Evolutionary conservation across 2,329 filamentous ascomycete genomes (phyloP).

Genomic region (Exophiala spinifera): DNA sequence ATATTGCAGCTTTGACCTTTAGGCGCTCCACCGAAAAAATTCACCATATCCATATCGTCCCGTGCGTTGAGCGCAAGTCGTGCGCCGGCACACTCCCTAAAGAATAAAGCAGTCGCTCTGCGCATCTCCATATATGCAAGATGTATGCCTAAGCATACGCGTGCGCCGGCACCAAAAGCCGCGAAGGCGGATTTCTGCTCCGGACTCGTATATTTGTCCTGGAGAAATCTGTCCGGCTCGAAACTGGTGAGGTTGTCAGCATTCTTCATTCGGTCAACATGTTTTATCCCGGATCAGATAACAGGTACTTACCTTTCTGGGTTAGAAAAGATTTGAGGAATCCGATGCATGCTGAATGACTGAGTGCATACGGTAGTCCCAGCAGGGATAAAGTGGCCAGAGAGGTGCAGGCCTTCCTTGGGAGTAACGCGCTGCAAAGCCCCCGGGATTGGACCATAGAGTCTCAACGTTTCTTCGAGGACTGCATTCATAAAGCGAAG

Average conservation of each 20-base stretch:
- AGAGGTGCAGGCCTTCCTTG: background rate
- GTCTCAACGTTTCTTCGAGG: slow-evolving; percentile 56
- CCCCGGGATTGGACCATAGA: slow-evolving; percentile 48
- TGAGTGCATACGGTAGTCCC: background rate
- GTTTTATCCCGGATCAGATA: background rate
- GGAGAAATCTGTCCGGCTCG: slow-evolving; percentile 1
- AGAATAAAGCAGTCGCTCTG: slow-evolving; percentile 52
- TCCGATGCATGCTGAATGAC: background rate
- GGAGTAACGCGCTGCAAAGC: slow-evolving; percentile 1
- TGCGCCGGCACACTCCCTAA: slow-evolving; percentile 36
- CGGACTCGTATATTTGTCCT: background rate
- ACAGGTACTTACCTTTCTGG: background rate
- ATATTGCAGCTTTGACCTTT: slow-evolving; percentile 5
- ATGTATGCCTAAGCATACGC: slow-evolving; percentile 67
- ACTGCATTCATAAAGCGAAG: slow-evolving; percentile 56
- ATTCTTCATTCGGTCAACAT: no score
- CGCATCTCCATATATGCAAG: slow-evolving; percentile 60
- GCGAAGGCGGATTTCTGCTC: background rate
- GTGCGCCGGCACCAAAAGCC: slow-evolving; percentile 63
- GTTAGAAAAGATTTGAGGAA: background rate
- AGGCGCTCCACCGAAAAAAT: slow-evolving; percentile 9
- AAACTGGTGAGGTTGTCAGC: background rate
- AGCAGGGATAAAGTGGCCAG: background rate
- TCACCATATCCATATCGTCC: slow-evolving; percentile 13
- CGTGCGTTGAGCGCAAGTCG: background rate